These are phyloP conservation scores for Diplotaxis tenuifolia DNA, from an alignment of 345 rosid genomes.

Conservation along the genomic window DNA sequence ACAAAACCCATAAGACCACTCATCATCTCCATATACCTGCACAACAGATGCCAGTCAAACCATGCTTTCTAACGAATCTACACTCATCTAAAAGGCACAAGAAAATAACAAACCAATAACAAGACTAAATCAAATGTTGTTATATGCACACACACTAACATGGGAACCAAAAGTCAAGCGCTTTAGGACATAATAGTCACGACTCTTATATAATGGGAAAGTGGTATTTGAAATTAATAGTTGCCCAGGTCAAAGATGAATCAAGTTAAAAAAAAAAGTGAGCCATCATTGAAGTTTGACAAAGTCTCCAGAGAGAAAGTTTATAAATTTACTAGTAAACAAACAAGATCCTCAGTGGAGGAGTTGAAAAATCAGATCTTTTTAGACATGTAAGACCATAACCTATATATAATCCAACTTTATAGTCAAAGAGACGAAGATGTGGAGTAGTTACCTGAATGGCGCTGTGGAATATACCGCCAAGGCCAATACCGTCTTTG, in stretches of 20 bases:
- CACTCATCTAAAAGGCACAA: neutral
- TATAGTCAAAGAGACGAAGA: no score
- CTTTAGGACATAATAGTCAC: neutral
- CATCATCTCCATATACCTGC: conserved; percentile 85
- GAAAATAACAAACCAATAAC: neutral
- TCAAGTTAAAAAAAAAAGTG: neutral
- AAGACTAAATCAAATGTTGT: neutral
- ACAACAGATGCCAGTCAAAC: conserved; percentile 16
- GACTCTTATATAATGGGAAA: neutral
- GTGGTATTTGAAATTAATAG: neutral
- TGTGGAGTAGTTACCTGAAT: conserved; percentile 64
- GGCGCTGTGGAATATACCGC: conserved; percentile 90
- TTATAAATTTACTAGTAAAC: neutral
- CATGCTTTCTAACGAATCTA: neutral
- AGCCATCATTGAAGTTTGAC: neutral
- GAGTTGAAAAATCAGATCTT: no score
- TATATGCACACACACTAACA: neutral
- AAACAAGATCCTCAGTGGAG: conserved; percentile 8
- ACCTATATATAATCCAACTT: no score
- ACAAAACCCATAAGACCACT: conserved; percentile 96
- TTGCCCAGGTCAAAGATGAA: conserved; percentile 17
- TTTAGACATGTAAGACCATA: no score
- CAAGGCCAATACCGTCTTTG: conserved; percentile 88
- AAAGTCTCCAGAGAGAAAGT: neutral
- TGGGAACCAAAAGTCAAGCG: conserved; percentile 4